These are phyloP conservation scores for Dictyostelium brefeldianum DNA, from an alignment of 78 protist genomes.

Conservation along the genomic window DNA sequence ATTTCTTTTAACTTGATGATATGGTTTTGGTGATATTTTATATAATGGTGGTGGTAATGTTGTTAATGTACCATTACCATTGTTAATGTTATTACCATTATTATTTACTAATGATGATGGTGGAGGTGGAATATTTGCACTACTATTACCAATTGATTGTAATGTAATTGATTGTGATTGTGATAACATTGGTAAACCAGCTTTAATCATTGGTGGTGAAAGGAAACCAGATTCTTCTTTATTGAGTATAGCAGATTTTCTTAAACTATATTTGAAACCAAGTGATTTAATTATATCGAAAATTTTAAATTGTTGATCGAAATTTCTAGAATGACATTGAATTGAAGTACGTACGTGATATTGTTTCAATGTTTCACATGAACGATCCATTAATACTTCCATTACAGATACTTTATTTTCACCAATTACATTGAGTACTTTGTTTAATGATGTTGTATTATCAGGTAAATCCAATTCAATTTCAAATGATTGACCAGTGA, in stretches of 20 bases:
- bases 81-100: not conserved
- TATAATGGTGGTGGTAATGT: not conserved
- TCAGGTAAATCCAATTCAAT: slow-evolving; percentile 74
- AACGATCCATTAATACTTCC: slow-evolving; percentile 79
- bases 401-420: slow-evolving; percentile 55
- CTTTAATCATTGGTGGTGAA: slow-evolving; percentile 40
- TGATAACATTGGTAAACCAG: not conserved
- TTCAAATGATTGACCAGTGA: slow-evolving; percentile 78
- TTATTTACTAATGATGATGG: not conserved
- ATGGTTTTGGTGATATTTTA: slow-evolving; percentile 1
- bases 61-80: not conserved
- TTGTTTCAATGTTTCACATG: slow-evolving; percentile 58
- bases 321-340: slow-evolving; percentile 72
- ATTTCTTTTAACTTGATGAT: slow-evolving; percentile 23
- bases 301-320: slow-evolving; percentile 52
- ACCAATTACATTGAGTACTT: slow-evolving; percentile 62
- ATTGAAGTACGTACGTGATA: slow-evolving; percentile 58
- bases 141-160: not conserved
- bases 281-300: slow-evolving; percentile 18
- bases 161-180: not conserved
- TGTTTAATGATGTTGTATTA: slow-evolving; percentile 59
- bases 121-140: not conserved
- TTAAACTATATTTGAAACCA: slow-evolving; percentile 42
- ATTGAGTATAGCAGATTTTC: not conserved
- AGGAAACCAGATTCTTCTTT: slow-evolving; percentile 23